Evolutionary conservation across 2,329 filamentous ascomycete genomes (phyloP).

Genomic region (Colletotrichum horii): DNA sequence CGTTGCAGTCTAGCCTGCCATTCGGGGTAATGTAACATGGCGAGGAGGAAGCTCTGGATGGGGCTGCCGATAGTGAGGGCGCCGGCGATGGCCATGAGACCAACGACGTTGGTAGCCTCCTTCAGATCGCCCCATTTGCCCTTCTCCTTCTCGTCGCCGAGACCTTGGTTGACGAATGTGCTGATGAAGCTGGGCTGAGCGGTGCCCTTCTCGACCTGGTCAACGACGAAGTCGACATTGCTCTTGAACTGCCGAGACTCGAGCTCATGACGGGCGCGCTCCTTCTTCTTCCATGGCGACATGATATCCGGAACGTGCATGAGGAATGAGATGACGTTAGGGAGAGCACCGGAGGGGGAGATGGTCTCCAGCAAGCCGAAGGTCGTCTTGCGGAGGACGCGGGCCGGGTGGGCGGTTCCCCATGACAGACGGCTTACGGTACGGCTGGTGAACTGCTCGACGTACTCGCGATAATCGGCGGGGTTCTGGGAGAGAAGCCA

Average conservation of each 20-base stretch:
- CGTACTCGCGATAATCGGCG: constrained; percentile 47
- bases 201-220: constrained; percentile 32
- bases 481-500: constrained; percentile 44
- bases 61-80: constrained; percentile 49
- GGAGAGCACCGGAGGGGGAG: constrained; percentile 47
- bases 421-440: constrained; percentile 51
- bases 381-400: constrained; percentile 47
- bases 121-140: constrained; percentile 33
- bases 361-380: constrained; percentile 51
- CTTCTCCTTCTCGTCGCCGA: constrained; percentile 29
- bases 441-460: constrained; percentile 53
- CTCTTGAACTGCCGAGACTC: constrained; percentile 43
- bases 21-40: constrained; percentile 36
- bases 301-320: constrained; percentile 41
- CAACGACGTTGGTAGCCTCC: constrained; percentile 50
- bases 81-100: constrained; percentile 50
- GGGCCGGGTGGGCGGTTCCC: constrained; percentile 46
- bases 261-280: constrained; percentile 41
- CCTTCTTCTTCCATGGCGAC: constrained; percentile 51
- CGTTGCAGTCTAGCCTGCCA: constrained; percentile 39
- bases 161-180: constrained; percentile 41
- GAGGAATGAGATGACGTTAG: constrained; percentile 44
- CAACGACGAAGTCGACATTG: constrained; percentile 41
- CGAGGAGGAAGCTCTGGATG: constrained; percentile 39
- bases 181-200: constrained; percentile 46